A percentile compares a stretch with the other conserved stretches of the same genome.
phyloP scores from a whole-genome alignment of 352 stramenopile genomes.

The Pythium apleroticum region DNA sequence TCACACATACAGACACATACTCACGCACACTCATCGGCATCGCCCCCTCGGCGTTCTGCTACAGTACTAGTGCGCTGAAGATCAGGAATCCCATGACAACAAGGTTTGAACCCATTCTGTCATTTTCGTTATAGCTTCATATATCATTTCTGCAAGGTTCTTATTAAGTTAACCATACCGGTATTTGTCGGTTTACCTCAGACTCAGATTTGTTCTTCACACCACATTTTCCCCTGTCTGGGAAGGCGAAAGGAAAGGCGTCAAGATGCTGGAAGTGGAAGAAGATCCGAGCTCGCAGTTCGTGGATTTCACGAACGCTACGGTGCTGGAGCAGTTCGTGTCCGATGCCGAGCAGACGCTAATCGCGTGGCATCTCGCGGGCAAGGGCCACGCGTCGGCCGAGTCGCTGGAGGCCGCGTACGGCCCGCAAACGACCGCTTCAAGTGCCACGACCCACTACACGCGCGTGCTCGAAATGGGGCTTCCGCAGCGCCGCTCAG shows the following conservation, averaged over 20 bases:
- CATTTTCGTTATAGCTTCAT: background rate
- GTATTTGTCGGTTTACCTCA: background rate
- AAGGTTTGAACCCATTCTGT: background rate
- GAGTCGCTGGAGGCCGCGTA: slow-evolving; percentile 33
- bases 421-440: background rate
- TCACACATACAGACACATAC: too few relatives aligned
- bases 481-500: slow-evolving; percentile 21
- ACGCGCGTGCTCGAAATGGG: slow-evolving; percentile 31
- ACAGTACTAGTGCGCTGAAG: too few relatives aligned
- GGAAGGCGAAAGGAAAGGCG: too few relatives aligned
- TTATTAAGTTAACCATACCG: background rate
- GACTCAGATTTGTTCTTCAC: background rate
- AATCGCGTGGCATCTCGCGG: slow-evolving; percentile 60
- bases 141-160: background rate
- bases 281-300: slow-evolving; percentile 85
- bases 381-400: slow-evolving; percentile 62
- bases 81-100: too few relatives aligned
- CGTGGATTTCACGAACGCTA: slow-evolving; percentile 87
- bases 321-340: slow-evolving; percentile 74
- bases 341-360: slow-evolving; percentile 75
- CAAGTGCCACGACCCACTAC: background rate
- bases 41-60: too few relatives aligned
- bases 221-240: too few relatives aligned
- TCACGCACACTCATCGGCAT: too few relatives aligned
- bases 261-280: slow-evolving; percentile 47